phyloP scores from a whole-genome alignment of 306 rosid genomes.

The Rubus parviflorus region DNA sequence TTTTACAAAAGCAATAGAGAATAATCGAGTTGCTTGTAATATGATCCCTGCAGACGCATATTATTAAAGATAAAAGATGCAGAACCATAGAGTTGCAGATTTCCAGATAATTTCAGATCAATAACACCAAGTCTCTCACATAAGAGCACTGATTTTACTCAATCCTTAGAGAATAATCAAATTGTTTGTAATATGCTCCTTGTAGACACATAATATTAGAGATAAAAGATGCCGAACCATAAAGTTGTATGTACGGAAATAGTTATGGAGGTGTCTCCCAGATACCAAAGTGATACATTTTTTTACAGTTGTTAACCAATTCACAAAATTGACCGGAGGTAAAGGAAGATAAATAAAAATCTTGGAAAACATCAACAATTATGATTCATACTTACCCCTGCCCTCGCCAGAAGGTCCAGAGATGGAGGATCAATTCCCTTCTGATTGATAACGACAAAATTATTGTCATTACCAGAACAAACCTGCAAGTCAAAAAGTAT shows the following conservation, averaged over 20 bases:
- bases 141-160: neutral
- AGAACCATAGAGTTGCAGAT: neutral
- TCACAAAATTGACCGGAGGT: neutral
- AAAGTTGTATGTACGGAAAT: neutral
- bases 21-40: neutral
- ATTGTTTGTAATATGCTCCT: neutral
- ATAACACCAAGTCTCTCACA: too few relatives aligned
- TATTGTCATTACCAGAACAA: slow-evolving; percentile 73
- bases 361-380: neutral
- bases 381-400: slow-evolving; percentile 64
- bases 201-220: neutral
- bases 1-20: neutral
- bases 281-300: neutral
- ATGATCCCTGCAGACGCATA: neutral
- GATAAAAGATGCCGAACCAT: neutral
- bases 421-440: slow-evolving; percentile 99
- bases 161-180: neutral
- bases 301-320: neutral
- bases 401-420: slow-evolving; percentile 90
- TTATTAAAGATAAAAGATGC: neutral
- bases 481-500: slow-evolving; percentile 49
- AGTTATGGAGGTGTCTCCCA: neutral
- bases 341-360: neutral
- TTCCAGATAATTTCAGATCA: neutral
- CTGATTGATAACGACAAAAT: slow-evolving; percentile 85